Conservation (phyloP, 2,329 filamentous ascomycete species). For the Chalaropsis ovoidea region DNA sequence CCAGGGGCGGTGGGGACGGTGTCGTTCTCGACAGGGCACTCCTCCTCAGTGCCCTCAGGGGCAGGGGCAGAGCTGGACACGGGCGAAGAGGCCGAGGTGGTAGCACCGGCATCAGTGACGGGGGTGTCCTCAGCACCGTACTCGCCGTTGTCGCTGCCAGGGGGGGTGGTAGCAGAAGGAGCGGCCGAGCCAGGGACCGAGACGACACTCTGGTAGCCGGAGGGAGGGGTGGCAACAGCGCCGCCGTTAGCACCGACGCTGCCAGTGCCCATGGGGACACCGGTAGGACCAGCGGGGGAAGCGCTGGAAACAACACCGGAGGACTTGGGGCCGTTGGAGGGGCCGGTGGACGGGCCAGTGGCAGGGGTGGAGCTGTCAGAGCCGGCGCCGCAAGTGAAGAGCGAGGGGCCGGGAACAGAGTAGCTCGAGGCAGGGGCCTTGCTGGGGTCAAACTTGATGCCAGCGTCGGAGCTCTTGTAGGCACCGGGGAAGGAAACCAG, state of each 20-base stretch:
- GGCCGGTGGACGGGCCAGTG: neutral
- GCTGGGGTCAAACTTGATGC: conserved; percentile 30
- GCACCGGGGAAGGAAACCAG: conserved; percentile 31
- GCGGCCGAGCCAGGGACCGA: neutral
- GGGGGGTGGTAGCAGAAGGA: neutral
- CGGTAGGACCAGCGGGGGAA: neutral
- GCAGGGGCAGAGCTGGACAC: conserved; percentile 1
- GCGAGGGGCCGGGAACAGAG: conserved; percentile 28
- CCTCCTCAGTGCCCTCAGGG: conserved; percentile 4
- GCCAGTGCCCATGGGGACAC: neutral
- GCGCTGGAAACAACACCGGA: neutral
- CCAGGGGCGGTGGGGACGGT: neutral
- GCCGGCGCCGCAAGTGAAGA: conserved; percentile 30
- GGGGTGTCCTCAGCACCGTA: conserved; percentile 1
- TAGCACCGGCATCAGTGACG: neutral
- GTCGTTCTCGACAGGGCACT: conserved; percentile 20
- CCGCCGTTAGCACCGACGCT: neutral
- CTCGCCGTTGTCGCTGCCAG: neutral
- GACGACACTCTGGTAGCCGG: neutral
- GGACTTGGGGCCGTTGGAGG: neutral
- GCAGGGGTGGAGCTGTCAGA: neutral
- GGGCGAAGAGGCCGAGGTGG: conserved; percentile 13
- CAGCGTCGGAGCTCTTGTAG: conserved; percentile 30
- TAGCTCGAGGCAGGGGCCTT: conserved; percentile 29
- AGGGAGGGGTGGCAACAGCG: neutral